Base-by-base conservation (phyloP, 2,329 filamentous ascomycete genomes). In the Apiospora malaysiana region DNA sequence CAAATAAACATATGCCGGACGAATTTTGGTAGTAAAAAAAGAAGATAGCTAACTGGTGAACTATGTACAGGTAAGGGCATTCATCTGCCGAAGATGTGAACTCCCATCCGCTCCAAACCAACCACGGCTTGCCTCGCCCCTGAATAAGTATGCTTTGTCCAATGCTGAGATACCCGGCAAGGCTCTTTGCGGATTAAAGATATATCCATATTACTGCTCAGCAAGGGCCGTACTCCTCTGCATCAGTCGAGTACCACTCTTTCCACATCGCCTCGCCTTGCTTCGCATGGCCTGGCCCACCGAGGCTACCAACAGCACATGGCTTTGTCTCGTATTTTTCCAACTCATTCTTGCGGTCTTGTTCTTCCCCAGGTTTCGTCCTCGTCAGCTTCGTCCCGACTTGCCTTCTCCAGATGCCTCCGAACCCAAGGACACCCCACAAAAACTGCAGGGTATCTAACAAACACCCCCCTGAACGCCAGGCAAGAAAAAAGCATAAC, bases 391-490 rank as follows among this genome's bases (percentile, higher is more conserved):
- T 63, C 56, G 8, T 63, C 56, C 32, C 56, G 45, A 2, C 32
- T 47, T n/a, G 32, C 56, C 56, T 40, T 32, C 56, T 40, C 27
- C 32, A 63, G 56, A 63, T 63, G 56, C 56, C 56, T n/a, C 32
- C 56, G 56, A 63, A 63, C 56, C 42, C 42, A 40, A 63, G 56
- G 56, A 63, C 65, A 67, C 65, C 65, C 65, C 65, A 46, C 65
- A 67, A 67, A 46, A 46, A 45, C 40, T 67, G 65, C 65, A 67
- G 65, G 65, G 65, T 67, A 67, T 47, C 18, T 37, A 45, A 47
- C 43, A 68, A 68, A 68, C n/a, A 47, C 40, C 18, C 43, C 66
- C 66, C 66, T 67, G 66, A 68, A 68, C 66, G 66, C 66, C 66
- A 23, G 66, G 66, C 66, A 68, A 68, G 46, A 68, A 68, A 45